These are phyloP conservation scores for Camelina laxa DNA, from an alignment of 345 rosid genomes.

Conservation along the genomic window DNA sequence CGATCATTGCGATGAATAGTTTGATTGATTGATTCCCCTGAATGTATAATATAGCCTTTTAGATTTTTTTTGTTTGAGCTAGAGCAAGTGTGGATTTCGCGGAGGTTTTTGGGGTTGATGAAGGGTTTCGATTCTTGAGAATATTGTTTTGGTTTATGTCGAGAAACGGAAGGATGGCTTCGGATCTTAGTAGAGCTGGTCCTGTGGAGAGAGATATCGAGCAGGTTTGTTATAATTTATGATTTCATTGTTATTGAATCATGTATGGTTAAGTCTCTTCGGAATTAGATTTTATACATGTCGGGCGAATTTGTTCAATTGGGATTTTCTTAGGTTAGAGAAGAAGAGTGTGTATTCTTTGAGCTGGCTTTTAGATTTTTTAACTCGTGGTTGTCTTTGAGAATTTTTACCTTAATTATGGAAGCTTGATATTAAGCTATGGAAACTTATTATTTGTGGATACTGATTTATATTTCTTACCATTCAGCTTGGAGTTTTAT, in stretches of 20 bases:
- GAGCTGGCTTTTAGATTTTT: slow-evolving; percentile 8
- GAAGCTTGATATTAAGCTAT: slow-evolving; percentile 9
- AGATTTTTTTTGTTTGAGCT: background rate
- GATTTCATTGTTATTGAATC: slow-evolving; percentile 3
- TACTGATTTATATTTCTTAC: background rate
- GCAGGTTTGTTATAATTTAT: slow-evolving; percentile 66
- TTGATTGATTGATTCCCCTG: slow-evolving; percentile 16
- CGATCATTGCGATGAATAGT: slow-evolving; percentile 23
- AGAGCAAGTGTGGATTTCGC: slow-evolving; percentile 42
- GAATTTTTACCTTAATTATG: background rate
- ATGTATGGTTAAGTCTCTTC: slow-evolving; percentile 4
- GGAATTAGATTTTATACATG: background rate
- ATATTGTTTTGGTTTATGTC: slow-evolving; percentile 45
- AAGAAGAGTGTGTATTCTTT: slow-evolving; percentile 4
- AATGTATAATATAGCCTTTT: slow-evolving; percentile 26
- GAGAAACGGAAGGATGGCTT: slow-evolving; percentile 79
- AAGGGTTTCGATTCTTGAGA: slow-evolving; percentile 45
- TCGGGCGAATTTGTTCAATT: slow-evolving; percentile 15
- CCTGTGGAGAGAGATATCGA: slow-evolving; percentile 90
- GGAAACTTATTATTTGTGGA: background rate
- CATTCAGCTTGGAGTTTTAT: no score
- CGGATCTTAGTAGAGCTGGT: slow-evolving; percentile 88
- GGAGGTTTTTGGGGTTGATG: slow-evolving; percentile 43
- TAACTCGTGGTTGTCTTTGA: background rate
- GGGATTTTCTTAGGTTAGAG: slow-evolving; percentile 24